Base-by-base conservation (phyloP, 345 rosid genomes). In the Excoecaria agallocha region DNA sequence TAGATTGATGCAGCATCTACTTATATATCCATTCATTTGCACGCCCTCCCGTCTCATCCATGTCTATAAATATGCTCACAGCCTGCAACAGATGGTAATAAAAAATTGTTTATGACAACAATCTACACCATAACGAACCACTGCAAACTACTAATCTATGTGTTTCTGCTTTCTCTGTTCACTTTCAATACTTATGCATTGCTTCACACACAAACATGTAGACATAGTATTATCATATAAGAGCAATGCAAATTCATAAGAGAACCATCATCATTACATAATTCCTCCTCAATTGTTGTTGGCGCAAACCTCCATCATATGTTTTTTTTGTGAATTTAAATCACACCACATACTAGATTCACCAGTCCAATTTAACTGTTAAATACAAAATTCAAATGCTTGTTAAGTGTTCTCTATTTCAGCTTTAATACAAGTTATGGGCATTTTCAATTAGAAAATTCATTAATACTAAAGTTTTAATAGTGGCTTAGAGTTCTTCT, bases 21-120 rank as follows among this genome's bases (percentile, higher is more conserved):
- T 89, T 89, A 92, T 92, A 94, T 78, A 92, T 94, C 98, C 97
- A 91, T 89, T 94, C 98, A 62, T 89, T 92, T 72, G 98, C 91
- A 22, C 96, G 93, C 35, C 97, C 98, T 67, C 97, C 95, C 5
- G 96, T 81, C 20, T 89, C 93, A 68, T 94, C 97, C 98, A 92
- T 91, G 82, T 94, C 98, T 68, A 92, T 94, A 69, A 91, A 94
- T 71, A 94, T 92, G 95, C 98, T 91, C 0, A 94, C 98, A n/a
- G 98, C 98, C 98, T 92, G 92, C 77, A 74, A 6, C 38, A 79
- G 76, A 71, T 46, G 22, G 51, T 68, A 66, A 49, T 19, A 8
- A 39, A 30, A 67, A 51, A 12, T 7, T 1, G 30, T 8, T 11
- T n/a, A 20, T 6, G 8, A 50, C 15, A n/a, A n/a, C n/a, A 10